Evolutionary conservation across 768 basidiomycete species (phyloP), one percentile per base, ranked within the genome.

Genomic region (Clitopilus passeckerianus): DNA sequence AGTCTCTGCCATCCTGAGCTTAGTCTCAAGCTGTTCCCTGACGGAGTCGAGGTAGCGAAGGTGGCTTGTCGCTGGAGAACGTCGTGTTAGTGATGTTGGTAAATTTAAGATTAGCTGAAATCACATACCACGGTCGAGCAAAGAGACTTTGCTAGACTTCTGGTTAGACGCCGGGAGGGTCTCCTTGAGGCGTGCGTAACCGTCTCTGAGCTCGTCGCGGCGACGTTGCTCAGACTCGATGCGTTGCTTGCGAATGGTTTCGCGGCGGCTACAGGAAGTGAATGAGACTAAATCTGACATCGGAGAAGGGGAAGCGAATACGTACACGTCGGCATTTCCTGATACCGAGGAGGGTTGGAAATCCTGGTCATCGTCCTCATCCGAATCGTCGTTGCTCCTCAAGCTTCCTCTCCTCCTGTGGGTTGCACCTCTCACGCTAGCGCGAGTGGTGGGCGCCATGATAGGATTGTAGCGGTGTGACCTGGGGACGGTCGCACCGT

Each of bases 201-300:
- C 93, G 59, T 96, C 93, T 58, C 94, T 81, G 70, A 96, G 90
- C 75, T 96, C 94, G 67, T 95, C 93, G 37, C 94, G 86, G 65
- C 94, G 84, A 65, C 93, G 81, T 80, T 95, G 91, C 79, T 94
- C 92, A 23, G 91, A 93, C 80, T 94, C 92, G 77, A 94, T 94
- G 75, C 92, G 90, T 78, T 93, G 91, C 70, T 86, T 86, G 71
- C 92, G 90, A 67, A 94, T 91, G 58, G 91, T 90, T 79, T 94
- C 92, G 70, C 92, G 90, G 74, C 91, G 91, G 52, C 82, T 82
- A 65, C 43, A n/a, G 27, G 50, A 7, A 41, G 54, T 34, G 33
- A 53, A 15, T 59, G 58, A 34, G 57, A 50, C 61, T 16, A 57
- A 34, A 16, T 53, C 57, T 41, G 0, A 16, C 16, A 35, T 1